phyloP scores from a whole-genome alignment of 1,284 basidiomycete species.

The Malassezia pachydermatis region DNA sequence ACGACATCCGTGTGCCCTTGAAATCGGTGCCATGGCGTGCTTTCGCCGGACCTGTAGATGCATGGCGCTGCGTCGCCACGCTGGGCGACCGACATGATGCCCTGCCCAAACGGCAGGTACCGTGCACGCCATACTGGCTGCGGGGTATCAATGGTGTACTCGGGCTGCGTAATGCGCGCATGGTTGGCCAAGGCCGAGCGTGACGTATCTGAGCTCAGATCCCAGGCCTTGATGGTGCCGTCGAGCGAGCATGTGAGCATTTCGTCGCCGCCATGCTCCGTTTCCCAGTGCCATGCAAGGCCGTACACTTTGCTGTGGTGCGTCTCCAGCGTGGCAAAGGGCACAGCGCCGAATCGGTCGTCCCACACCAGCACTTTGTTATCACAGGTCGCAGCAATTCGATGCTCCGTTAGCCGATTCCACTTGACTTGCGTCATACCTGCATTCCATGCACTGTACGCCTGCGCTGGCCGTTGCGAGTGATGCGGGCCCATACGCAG shows the following conservation, averaged over 20 bases:
- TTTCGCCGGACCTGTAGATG: conserved; percentile 61
- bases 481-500: conserved; percentile 27
- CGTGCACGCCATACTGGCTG: conserved; percentile 92
- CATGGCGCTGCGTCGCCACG: conserved; percentile 72
- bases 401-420: conserved; percentile 28
- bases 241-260: conserved; percentile 46
- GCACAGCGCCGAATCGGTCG: conserved; percentile 36
- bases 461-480: conserved; percentile 32
- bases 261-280: conserved; percentile 31
- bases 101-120: conserved; percentile 80
- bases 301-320: conserved; percentile 45
- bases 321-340: conserved; percentile 35
- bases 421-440: conserved; percentile 45
- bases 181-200: conserved; percentile 32
- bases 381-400: conserved; percentile 34
- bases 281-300: conserved; percentile 43
- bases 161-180: conserved; percentile 37
- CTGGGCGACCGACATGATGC: conserved; percentile 80
- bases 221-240: conserved; percentile 45
- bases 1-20: conserved; percentile 85
- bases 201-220: conserved; percentile 24
- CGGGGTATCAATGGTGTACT: conserved; percentile 58
- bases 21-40: conserved; percentile 61
- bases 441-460: conserved; percentile 45
- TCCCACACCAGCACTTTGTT: conserved; percentile 47